A percentile compares a stretch with the other conserved stretches of the same genome.
Conservation (phyloP, 108 stramenopile genomes). For the Nitzschia sp. region DNA sequence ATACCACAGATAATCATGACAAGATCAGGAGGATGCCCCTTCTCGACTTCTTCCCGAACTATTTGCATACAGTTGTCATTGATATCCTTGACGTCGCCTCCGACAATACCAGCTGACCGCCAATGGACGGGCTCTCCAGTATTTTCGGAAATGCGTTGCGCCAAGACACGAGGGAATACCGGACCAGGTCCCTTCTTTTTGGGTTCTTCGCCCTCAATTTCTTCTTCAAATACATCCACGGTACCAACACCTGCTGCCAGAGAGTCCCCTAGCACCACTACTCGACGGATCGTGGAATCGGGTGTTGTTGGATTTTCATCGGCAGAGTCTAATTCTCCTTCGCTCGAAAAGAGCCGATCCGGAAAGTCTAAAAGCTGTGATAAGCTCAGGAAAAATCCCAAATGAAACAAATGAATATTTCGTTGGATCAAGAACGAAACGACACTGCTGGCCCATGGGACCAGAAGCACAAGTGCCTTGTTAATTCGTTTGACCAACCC, state of each 20-base stretch:
- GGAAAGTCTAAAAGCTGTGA: constrained; percentile 40
- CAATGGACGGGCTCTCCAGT: constrained; percentile 47
- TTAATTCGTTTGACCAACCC: constrained; percentile 42
- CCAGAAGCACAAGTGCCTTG: constrained; percentile 48
- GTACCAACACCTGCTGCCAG: constrained; percentile 62
- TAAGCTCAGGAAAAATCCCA: constrained; percentile 52
- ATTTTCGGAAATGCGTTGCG: constrained; percentile 44
- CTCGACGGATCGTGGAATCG: constrained; percentile 22
- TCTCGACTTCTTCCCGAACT: constrained; percentile 46
- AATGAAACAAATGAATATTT: constrained; percentile 56
- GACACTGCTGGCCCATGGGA: constrained; percentile 49
- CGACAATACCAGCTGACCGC: constrained; percentile 71
- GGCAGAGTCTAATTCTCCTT: constrained; percentile 11
- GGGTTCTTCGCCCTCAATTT: constrained; percentile 37
- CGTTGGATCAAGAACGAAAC: constrained; percentile 43
- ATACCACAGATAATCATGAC: constrained; percentile 63
- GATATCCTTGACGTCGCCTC: constrained; percentile 55
- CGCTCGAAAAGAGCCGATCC: constrained; percentile 2
- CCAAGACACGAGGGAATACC: constrained; percentile 60
- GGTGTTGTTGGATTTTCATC: neutral
- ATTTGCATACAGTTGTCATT: constrained; percentile 49
- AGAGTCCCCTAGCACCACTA: constrained; percentile 69
- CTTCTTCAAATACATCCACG: constrained; percentile 30
- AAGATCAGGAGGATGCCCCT: constrained; percentile 48
- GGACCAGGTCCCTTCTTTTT: constrained; percentile 35